Evolutionary conservation across 805 yeast genomes (phyloP).

Genomic region (Wickerhamomyces alni): DNA sequence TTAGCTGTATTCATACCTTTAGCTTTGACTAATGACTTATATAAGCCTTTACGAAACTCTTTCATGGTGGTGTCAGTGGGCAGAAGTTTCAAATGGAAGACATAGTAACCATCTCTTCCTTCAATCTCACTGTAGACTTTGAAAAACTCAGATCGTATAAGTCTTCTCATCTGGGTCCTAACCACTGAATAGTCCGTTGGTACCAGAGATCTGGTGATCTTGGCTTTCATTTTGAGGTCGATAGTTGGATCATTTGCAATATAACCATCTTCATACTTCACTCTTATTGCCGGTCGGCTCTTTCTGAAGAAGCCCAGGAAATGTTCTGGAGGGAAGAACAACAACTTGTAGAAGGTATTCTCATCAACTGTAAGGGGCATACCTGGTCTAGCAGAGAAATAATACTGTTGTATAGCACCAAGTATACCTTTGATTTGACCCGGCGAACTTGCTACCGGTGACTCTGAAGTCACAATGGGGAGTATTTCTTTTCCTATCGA

Average conservation of each 20-base stretch:
- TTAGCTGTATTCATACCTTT: not conserved
- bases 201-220: constrained; percentile 9
- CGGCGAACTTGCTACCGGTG: not conserved
- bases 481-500: too few species aligned
- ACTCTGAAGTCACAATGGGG: too few species aligned
- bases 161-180: constrained; percentile 13
- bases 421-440: not conserved
- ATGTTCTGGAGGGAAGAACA: constrained; percentile 18
- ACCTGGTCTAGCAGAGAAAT: not conserved
- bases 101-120: constrained; percentile 19
- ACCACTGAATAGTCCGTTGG: constrained; percentile 15
- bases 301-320: constrained; percentile 18
- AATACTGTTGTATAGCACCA: not conserved
- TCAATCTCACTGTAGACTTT: constrained; percentile 1
- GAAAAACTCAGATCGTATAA: constrained; percentile 8
- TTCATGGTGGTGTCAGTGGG: constrained; percentile 5
- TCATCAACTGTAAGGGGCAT: not conserved
- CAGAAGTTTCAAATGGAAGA: constrained; percentile 11
- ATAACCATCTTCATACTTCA: constrained; percentile 13
- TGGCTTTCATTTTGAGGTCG: not conserved
- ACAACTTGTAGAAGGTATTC: constrained; percentile 9
- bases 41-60: not conserved
- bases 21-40: not conserved
- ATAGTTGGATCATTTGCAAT: constrained; percentile 12
- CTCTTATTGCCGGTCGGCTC: constrained; percentile 17